These are phyloP conservation scores for Radiomyces spectabilis DNA, from an alignment of 192 early-diverging fungal species.

Conservation along the genomic window DNA sequence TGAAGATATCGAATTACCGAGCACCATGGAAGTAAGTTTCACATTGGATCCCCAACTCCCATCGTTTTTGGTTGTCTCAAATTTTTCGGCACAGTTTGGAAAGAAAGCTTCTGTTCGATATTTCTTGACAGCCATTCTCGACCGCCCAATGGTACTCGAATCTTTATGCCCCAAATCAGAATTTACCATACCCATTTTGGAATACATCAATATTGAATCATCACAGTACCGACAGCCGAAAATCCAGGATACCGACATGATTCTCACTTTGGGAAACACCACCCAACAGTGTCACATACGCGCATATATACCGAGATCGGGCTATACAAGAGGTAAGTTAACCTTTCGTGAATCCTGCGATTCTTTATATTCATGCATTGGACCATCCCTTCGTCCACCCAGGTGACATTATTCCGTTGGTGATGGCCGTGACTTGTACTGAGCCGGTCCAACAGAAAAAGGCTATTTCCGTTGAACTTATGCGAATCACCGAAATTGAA, in stretches of 20 bases:
- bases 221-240: constrained; percentile 3
- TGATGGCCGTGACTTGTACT: constrained; percentile 3
- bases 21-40: constrained; percentile 24
- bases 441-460: constrained; percentile 4
- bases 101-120: constrained; percentile 25
- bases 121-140: constrained; percentile 15
- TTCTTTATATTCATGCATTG: no score
- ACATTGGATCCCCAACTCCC: neutral
- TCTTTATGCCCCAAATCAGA: constrained; percentile 14
- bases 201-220: constrained; percentile 22
- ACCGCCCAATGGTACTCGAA: constrained; percentile 11
- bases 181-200: constrained; percentile 22
- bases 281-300: constrained; percentile 2
- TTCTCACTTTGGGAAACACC: constrained; percentile 1
- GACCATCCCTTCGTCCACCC: no score
- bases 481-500: constrained; percentile 13
- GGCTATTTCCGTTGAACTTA: constrained; percentile 8
- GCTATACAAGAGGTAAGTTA: constrained; percentile 28
- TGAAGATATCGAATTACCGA: constrained; percentile 17
- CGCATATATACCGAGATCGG: constrained; percentile 15
- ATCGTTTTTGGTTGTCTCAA: neutral
- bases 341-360: no score
- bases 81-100: constrained; percentile 10
- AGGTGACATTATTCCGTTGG: constrained; percentile 13
- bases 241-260: constrained; percentile 1